Base-by-base conservation (phyloP, 768 basidiomycete species). In the Saitozyma podzolica region DNA sequence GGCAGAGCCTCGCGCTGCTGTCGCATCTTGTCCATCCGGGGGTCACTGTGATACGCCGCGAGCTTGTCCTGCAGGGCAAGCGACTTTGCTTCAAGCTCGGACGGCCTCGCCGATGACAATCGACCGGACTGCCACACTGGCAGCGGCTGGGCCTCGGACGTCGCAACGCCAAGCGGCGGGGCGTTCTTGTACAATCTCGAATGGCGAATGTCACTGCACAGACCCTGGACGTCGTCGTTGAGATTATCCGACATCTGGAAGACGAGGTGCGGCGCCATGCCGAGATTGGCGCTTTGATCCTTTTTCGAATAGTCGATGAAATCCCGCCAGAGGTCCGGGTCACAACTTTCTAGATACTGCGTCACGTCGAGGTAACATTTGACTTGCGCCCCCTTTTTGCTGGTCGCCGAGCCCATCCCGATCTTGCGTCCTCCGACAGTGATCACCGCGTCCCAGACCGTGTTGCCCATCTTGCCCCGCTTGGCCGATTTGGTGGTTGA, bases 331-430 rank as follows among this genome's bases (percentile, higher is more conserved):
- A 97, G 83, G 0, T 83, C 83, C 0, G 84, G 82, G 76, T 97
- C 94, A 76, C 91, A 94, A 59, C 82, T 83, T 76, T 94, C 89
- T 61, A 97, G 85, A 77, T 96, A 95, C 56, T 86, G 85, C 0
- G 88, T 85, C 64, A 92, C 92, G 76, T 97, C 94, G 52, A 96
- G 84, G 77, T 89, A 95, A 75, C 89, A 91, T 64, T 84, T 84
- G 11, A 84, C 80, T 67, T 85, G 83, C 0, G 94, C 88, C 6
- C 71, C 74, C 80, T 92, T 93, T 81, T 95, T 96, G 72, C 65
- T 85, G 5, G 74, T 2, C 6, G 84, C 88, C 40, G 83, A 78
- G 9, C 92, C 94, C 74, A 93, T 82, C 6, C 94, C 94, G 62
- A 97, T 92, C 61, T 86, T 85, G 48, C 87, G 84, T 1, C 87